Evolutionary conservation across 345 rosid genomes (phyloP).

Genomic region (Combretum micranthum): DNA sequence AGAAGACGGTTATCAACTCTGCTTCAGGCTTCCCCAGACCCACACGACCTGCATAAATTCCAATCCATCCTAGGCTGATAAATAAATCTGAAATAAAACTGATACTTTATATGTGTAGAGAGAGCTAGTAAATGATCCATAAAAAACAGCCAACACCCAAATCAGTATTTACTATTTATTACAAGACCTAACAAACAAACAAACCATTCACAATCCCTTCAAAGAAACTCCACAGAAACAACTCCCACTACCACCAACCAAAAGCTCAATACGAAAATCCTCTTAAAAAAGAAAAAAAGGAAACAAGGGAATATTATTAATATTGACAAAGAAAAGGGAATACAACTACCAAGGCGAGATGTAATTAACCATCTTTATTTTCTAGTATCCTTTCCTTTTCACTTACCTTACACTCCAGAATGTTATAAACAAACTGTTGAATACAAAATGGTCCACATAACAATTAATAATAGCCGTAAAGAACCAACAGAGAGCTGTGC

Average conservation of each 20-base stretch:
- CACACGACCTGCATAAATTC: conserved; percentile 41
- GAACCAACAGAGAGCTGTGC: too few species aligned
- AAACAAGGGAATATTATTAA: too few species aligned
- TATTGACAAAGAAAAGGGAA: not conserved
- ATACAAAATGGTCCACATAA: too few species aligned
- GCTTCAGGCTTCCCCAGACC: conserved; percentile 41
- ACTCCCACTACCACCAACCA: conserved; percentile 92
- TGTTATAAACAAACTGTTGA: too few species aligned
- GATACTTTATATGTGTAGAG: conserved; percentile 23
- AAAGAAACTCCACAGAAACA: conserved; percentile 79
- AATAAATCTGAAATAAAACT: conserved; percentile 6
- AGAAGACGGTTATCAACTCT: conserved; percentile 15
- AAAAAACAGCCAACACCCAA: conserved; percentile 18
- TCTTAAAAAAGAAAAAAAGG: too few species aligned
- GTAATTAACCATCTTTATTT: not conserved
- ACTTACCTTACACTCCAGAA: not conserved
- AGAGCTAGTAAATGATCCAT: conserved; percentile 9
- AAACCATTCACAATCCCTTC: conserved; percentile 52
- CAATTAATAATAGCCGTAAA: too few species aligned
- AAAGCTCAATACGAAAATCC: conserved; percentile 13
- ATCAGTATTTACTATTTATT: conserved; percentile 21
- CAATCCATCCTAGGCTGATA: conserved; percentile 8
- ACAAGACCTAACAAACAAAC: conserved; percentile 47
- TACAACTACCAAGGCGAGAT: too few species aligned
- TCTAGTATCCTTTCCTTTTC: not conserved